Conservation (phyloP, 768 basidiomycete genomes). For the Lactarius evosmus region DNA sequence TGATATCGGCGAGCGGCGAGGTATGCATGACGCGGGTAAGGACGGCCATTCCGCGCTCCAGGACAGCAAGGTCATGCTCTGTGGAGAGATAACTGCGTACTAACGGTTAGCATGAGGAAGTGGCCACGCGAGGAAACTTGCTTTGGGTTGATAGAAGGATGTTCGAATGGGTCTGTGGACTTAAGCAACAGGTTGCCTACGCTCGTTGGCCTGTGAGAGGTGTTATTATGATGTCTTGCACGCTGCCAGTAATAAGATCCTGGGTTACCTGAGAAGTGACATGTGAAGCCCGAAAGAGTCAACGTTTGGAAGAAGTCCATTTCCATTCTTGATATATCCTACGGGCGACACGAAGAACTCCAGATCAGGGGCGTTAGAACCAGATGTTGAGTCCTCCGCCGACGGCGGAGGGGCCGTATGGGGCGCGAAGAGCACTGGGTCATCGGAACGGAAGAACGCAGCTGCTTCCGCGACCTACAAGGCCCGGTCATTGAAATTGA, state of each 20-base stretch:
- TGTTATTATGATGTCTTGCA: background rate
- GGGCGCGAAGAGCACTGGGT: slow-evolving; percentile 44
- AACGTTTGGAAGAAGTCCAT: slow-evolving; percentile 11
- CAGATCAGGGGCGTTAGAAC: slow-evolving; percentile 37
- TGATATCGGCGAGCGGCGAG: slow-evolving; percentile 38
- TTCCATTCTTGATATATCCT: slow-evolving; percentile 29
- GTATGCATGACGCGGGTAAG: slow-evolving; percentile 40
- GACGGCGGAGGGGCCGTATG: slow-evolving; percentile 3
- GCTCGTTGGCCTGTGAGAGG: slow-evolving; percentile 42
- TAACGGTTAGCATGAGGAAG: slow-evolving; percentile 9
- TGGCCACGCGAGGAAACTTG: slow-evolving; percentile 27
- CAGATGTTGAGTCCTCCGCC: slow-evolving; percentile 36
- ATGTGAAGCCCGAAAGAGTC: slow-evolving; percentile 33
- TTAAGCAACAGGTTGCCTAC: slow-evolving; percentile 41
- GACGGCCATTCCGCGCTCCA: slow-evolving; percentile 43
- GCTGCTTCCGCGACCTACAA: slow-evolving; percentile 44
- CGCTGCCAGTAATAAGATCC: background rate
- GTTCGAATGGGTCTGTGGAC: slow-evolving; percentile 41
- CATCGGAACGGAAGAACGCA: slow-evolving; percentile 51
- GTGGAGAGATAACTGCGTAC: slow-evolving; percentile 42
- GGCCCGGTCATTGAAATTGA: background rate
- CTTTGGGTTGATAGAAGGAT: slow-evolving; percentile 46
- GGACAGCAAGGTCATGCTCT: slow-evolving; percentile 39
- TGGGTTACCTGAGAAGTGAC: slow-evolving; percentile 34
- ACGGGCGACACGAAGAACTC: slow-evolving; percentile 35